A percentile compares a stretch with the other conserved stretches of the same genome.
phyloP scores from a whole-genome alignment of 768 basidiomycete genomes.

The Coprinopsis marcescibilis region DNA sequence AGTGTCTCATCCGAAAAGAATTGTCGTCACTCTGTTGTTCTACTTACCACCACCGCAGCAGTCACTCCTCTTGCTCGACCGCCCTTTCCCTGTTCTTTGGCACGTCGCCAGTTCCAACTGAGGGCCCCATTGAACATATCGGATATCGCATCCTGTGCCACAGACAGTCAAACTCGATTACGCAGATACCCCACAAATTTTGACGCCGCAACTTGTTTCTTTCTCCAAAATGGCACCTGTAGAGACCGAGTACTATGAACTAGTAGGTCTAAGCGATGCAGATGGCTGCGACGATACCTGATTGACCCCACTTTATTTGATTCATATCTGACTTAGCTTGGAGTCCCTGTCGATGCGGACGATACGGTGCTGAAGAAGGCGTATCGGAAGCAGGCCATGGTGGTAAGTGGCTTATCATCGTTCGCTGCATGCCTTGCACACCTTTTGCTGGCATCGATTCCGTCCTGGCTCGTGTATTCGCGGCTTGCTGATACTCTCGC shows the following conservation, averaged over 20 bases:
- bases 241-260: conserved; percentile 85
- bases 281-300: not conserved
- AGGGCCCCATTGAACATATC: no score
- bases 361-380: conserved; percentile 90
- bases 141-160: no score
- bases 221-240: conserved; percentile 65
- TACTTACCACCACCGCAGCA: not conserved
- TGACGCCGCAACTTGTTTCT: not conserved
- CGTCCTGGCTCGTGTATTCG: conserved; percentile 9
- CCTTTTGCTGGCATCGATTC: not conserved
- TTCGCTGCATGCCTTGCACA: not conserved
- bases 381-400: conserved; percentile 91
- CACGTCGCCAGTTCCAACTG: not conserved
- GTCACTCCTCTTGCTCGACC: not conserved
- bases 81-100: not conserved
- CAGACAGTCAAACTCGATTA: no score
- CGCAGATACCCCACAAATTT: not conserved
- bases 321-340: conserved; percentile 51
- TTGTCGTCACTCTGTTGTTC: no score
- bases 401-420: no score
- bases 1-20: not conserved
- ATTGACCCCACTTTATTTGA: not conserved
- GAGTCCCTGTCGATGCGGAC: conserved; percentile 63
- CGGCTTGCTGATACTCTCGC: not conserved
- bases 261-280: conserved; percentile 42